Evolutionary conservation across 2,329 filamentous ascomycete genomes (phyloP), one percentile per base, ranked within the genome.

Genomic region (Leptographium wingfieldii): DNA sequence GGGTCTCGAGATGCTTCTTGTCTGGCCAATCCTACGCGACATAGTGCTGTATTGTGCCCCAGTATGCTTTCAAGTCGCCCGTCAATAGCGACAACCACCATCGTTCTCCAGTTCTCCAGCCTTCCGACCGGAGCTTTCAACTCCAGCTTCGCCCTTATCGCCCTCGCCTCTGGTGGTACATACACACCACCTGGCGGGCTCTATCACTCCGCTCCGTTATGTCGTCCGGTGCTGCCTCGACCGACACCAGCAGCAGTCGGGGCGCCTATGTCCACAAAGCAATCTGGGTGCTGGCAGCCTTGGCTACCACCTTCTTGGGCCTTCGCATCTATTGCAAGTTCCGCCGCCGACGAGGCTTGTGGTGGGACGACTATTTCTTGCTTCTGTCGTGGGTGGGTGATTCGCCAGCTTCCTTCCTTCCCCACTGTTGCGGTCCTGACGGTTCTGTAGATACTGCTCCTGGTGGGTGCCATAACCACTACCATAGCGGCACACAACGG

Each of bases 241-340:
- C 51, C 19, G 29, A 29, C 14, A 33, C 51, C 43, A 33, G 3
- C 33, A n/a, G 19, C 19, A 53, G 27, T 38, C 16, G 54, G 40
- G 22, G 54, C 35, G 27, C 22, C 12, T 19, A 46, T 31, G 22
- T 65, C 48, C 62, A 64, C 58, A 64, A 61, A 19, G 60, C 60
- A 16, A 63, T 65, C 22, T 66, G 65, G 65, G 40, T 62, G 7
- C 57, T 65, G 2, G 59, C 53, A 4, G 58, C 59, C 6, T 40
- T 66, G 5, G 63, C 65, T 2, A 58, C 56, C n/a, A 29, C 27
- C 35, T 69, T 69, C 48, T 59, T 69, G 9, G 59, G 63, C 3
- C 59, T 68, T 43, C 65, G 68, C 1, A 48, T 69, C 6, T 68
- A 68, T 58, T 69, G 67, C 67, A 69, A 69, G 57, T 63, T 65